Conservation (phyloP, 1,139 yeast genomes). For the Diutina siamensis region DNA sequence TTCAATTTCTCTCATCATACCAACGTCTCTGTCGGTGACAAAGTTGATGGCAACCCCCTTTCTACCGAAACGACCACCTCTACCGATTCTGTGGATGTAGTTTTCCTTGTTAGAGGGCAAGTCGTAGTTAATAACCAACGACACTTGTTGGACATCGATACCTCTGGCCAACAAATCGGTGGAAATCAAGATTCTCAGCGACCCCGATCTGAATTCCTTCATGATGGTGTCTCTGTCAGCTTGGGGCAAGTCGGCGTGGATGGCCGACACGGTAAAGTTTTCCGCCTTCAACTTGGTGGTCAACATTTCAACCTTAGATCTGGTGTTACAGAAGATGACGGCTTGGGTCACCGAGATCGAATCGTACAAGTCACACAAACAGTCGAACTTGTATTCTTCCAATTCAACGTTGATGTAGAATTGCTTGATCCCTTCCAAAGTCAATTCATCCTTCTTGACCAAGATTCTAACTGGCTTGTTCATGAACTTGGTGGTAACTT, state of each 20-base stretch:
- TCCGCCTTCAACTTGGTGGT: constrained; percentile 77
- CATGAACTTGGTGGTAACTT: constrained; percentile 95
- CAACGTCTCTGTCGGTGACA: constrained; percentile 84
- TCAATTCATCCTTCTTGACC: constrained; percentile 96
- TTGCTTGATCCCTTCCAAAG: constrained; percentile 97
- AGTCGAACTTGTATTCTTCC: constrained; percentile 90
- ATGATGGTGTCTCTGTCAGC: constrained; percentile 95
- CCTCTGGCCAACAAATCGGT: constrained; percentile 99
- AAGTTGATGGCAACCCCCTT: constrained; percentile 99
- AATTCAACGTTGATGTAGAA: constrained; percentile 88
- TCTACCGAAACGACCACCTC: constrained; percentile 99
- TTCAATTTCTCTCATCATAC: constrained; percentile 94
- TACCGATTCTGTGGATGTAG: constrained; percentile 98
- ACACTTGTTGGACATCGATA: constrained; percentile 98
- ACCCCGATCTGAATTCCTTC: constrained; percentile 98
- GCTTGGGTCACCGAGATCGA: constrained; percentile 98
- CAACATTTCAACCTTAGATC: constrained; percentile 92
- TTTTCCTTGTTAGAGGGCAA: constrained; percentile 95
- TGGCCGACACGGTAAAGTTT: constrained; percentile 92
- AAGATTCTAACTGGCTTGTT: constrained; percentile 93
- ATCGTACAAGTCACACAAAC: constrained; percentile 93
- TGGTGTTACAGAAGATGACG: constrained; percentile 98
- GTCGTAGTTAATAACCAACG: constrained; percentile 95
- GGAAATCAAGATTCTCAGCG: constrained; percentile 91
- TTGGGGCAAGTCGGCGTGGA: constrained; percentile 97